These are phyloP conservation scores for Cutaneotrichosporon sp. DNA, from an alignment of 1,284 basidiomycete genomes.

Conservation along the genomic window DNA sequence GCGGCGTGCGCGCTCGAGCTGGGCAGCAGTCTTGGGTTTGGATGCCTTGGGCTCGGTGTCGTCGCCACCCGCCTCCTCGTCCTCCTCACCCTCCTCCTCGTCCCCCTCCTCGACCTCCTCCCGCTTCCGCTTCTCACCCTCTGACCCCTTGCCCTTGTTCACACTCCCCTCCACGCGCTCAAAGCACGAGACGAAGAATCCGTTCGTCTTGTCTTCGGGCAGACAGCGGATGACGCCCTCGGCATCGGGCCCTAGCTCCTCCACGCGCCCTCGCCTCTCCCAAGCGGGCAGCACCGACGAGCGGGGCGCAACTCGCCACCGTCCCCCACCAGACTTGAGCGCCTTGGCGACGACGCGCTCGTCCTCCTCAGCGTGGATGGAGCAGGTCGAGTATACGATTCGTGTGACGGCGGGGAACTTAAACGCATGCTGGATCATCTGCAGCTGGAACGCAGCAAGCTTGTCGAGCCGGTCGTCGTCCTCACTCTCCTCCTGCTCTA, in stretches of 20 bases:
- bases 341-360: conserved; percentile 77
- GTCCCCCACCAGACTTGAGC: conserved; percentile 58
- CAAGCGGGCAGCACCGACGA: conserved; percentile 71
- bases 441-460: conserved; percentile 52
- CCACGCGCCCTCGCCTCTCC: conserved; percentile 70
- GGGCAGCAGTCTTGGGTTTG: conserved; percentile 43
- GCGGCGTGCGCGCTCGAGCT: conserved; percentile 38
- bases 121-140: conserved; percentile 8
- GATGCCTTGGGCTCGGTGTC: conserved; percentile 27
- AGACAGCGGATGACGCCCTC: conserved; percentile 76
- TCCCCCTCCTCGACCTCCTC: conserved; percentile 6
- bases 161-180: conserved; percentile 51
- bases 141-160: conserved; percentile 12
- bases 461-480: conserved; percentile 7
- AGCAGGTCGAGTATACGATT: conserved; percentile 97
- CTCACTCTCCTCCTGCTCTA: conserved; percentile 58
- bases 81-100: conserved; percentile 9
- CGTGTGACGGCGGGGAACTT: conserved; percentile 68
- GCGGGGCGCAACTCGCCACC: conserved; percentile 69
- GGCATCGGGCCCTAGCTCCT: conserved; percentile 63
- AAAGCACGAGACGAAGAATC: conserved; percentile 92
- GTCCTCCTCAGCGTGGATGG: conserved; percentile 86
- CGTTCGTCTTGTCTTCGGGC: conserved; percentile 86
- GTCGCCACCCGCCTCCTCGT: conserved; percentile 7
- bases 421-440: conserved; percentile 93